Conservation (phyloP, 768 basidiomycete species). For the Naematelia aurantialba region DNA sequence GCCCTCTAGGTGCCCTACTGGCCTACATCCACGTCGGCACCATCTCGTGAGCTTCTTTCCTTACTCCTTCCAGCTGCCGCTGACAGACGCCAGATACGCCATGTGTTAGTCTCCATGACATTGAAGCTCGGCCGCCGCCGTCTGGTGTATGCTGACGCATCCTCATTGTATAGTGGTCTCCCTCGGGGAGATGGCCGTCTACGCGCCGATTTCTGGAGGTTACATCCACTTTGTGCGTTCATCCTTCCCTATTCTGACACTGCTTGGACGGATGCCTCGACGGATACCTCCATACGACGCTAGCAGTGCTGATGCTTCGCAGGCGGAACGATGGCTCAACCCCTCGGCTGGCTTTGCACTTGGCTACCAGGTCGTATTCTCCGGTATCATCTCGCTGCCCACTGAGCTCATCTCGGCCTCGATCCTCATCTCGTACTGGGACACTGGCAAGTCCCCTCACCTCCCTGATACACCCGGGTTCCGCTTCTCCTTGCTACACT, state of each 20-base stretch:
- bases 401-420: constrained; percentile 27
- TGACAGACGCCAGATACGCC: too few species aligned
- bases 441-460: constrained; percentile 9
- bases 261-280: background rate
- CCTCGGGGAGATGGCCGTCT: constrained; percentile 74
- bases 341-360: constrained; percentile 12
- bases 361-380: constrained; percentile 7
- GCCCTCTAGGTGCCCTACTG: constrained; percentile 26
- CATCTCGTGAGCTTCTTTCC: constrained; percentile 6
- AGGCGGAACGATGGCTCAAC: constrained; percentile 8
- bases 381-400: constrained; percentile 32
- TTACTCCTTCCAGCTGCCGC: background rate
- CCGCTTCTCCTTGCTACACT: background rate
- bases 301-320: background rate
- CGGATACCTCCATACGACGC: background rate
- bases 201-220: constrained; percentile 65
- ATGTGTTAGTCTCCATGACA: constrained; percentile 25
- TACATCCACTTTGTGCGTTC: constrained; percentile 56
- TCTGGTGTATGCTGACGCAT: constrained; percentile 64
- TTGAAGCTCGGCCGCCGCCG: background rate
- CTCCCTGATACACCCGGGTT: background rate
- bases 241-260: background rate
- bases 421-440: constrained; percentile 33
- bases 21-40: constrained; percentile 24
- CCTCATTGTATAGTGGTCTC: constrained; percentile 57